A percentile compares a stretch with the other conserved stretches of the same genome.
phyloP scores from a whole-genome alignment of 1,284 basidiomycete species.

The Rhodotorula sp. region DNA sequence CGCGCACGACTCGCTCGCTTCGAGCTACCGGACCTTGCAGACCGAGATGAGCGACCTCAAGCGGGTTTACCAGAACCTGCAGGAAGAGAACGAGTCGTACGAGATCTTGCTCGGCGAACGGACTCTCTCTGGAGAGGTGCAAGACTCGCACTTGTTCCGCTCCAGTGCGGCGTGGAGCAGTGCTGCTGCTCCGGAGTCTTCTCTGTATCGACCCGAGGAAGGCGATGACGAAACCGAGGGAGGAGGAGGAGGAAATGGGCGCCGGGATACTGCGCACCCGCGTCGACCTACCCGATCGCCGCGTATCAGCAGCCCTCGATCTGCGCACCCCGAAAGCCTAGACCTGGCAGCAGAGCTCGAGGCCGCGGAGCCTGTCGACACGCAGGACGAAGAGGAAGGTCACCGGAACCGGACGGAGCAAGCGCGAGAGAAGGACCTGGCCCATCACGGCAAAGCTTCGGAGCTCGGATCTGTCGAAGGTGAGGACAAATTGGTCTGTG shows the following conservation, averaged over 20 bases:
- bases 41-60: conserved; percentile 43
- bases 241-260: not conserved
- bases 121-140: conserved; percentile 80
- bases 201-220: not conserved
- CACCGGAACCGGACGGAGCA: conserved; percentile 7
- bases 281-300: not conserved
- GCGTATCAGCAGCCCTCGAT: too few relatives aligned
- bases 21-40: conserved; percentile 27
- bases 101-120: conserved; percentile 84
- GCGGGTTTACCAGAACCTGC: conserved; percentile 45
- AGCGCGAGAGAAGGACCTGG: not conserved
- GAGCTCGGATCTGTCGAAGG: not conserved
- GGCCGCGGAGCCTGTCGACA: conserved; percentile 22
- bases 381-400: conserved; percentile 23
- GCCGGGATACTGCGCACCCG: too few relatives aligned
- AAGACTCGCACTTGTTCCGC: conserved; percentile 32
- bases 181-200: not conserved
- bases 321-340: too few relatives aligned
- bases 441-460: not conserved
- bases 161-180: conserved; percentile 32
- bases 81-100: conserved; percentile 91
- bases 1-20: conserved; percentile 27
- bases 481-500: not conserved
- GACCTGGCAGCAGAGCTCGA: too few relatives aligned
- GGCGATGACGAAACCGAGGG: not conserved